Percentiles rank a stretch among this genome's conserved stretches.
phyloP scores from a whole-genome alignment of 371 early-diverging fungal genomes.

The Saksenaea vasiformis region DNA sequence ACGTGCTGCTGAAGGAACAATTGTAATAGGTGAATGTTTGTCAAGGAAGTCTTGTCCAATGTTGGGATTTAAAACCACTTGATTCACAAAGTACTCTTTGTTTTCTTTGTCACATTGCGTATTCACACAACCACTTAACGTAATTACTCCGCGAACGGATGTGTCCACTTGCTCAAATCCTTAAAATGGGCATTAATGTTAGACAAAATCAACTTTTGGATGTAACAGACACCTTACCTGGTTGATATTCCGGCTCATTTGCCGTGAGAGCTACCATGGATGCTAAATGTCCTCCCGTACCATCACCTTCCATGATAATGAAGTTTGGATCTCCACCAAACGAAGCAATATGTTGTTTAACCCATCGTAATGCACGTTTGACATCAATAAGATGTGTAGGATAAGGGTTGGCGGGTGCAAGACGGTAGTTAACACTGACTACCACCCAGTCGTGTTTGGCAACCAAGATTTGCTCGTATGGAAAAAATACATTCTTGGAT shows the following conservation, averaged over 20 bases:
- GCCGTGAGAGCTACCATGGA: constrained; percentile 66
- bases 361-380: constrained; percentile 50
- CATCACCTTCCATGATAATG: constrained; percentile 44
- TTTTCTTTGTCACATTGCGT: constrained; percentile 15
- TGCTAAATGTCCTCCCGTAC: constrained; percentile 73
- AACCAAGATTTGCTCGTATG: constrained; percentile 42
- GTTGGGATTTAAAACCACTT: constrained; percentile 29
- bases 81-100: constrained; percentile 35
- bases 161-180: constrained; percentile 76
- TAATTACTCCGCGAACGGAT: constrained; percentile 58
- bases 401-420: constrained; percentile 47
- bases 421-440: constrained; percentile 58
- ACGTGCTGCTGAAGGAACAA: constrained; percentile 13
- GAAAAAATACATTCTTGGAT: constrained; percentile 49
- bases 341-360: constrained; percentile 26
- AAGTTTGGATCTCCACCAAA: constrained; percentile 34
- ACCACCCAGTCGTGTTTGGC: constrained; percentile 44
- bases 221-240: constrained; percentile 20
- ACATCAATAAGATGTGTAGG: constrained; percentile 60
- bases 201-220: background rate
- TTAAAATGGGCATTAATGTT: background rate
- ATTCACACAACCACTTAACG: constrained; percentile 52
- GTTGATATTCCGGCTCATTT: constrained; percentile 64
- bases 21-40: constrained; percentile 49
- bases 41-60: constrained; percentile 40